Conservation (phyloP, 768 basidiomycete species). For the Leccinum subgranulosum region DNA sequence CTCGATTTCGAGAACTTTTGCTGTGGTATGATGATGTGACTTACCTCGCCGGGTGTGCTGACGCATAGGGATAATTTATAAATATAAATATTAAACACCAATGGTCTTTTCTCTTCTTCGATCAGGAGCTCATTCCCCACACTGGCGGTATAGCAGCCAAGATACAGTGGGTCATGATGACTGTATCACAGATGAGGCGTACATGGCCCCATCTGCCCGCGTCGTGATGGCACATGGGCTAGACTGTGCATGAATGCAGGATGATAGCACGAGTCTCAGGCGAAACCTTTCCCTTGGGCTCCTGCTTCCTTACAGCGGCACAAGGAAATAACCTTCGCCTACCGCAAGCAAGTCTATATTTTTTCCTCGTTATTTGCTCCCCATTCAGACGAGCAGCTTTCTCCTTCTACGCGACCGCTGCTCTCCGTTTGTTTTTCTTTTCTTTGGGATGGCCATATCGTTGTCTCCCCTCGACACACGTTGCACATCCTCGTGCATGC, state of each 20-base stretch:
- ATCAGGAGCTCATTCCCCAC: conserved; percentile 75
- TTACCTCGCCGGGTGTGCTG: background rate
- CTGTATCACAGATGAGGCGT: background rate
- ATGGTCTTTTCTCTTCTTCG: too few relatives aligned
- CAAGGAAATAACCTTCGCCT: conserved; percentile 5
- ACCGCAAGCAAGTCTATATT: conserved; percentile 1
- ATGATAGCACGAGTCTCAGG: background rate
- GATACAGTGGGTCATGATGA: conserved; percentile 7
- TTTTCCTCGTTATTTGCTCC: conserved; percentile 4
- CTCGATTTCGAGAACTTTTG: conserved; percentile 72
- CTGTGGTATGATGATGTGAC: conserved; percentile 43
- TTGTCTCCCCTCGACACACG: conserved; percentile 1
- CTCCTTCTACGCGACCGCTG: background rate
- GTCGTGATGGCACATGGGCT: conserved; percentile 5
- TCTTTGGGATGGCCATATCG: background rate
- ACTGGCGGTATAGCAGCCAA: conserved; percentile 18
- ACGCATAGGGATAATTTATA: background rate
- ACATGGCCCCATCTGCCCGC: conserved; percentile 9
- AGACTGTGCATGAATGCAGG: background rate
- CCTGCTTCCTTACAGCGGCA: conserved; percentile 3
- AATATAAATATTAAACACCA: background rate
- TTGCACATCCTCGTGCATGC: too few relatives aligned
- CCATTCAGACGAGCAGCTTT: background rate
- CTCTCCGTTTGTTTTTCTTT: background rate
- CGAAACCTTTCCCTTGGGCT: conserved; percentile 1